These are phyloP conservation scores for Xylaria sp. DNA, from an alignment of 2,329 filamentous ascomycete genomes.

Conservation along the genomic window DNA sequence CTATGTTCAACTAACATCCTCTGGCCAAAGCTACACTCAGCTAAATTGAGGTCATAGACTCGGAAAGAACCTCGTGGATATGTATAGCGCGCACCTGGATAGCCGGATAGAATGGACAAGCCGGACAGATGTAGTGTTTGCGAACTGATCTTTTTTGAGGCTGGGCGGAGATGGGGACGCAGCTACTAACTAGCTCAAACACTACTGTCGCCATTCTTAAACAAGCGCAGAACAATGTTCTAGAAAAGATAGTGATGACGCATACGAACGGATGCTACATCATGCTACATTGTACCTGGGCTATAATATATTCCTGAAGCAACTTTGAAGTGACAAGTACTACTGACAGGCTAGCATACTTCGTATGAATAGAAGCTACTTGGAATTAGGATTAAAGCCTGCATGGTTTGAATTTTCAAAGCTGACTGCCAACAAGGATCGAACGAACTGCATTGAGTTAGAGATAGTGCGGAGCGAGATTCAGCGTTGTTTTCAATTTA, in stretches of 20 bases:
- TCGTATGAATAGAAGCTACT: neutral
- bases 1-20: constrained; percentile 5
- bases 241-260: neutral
- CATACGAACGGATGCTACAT: neutral
- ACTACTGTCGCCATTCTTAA: neutral
- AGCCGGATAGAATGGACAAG: neutral
- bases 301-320: too few species aligned
- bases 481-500: too few species aligned
- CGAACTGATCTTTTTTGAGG: neutral
- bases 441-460: neutral
- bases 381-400: neutral
- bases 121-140: constrained; percentile 2
- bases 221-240: neutral
- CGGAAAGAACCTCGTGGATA: constrained; percentile 4
- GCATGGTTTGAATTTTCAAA: neutral
- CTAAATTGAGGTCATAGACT: constrained; percentile 9
- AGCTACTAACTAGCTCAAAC: neutral
- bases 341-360: too few species aligned
- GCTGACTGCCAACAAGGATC: too few species aligned
- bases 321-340: too few species aligned
- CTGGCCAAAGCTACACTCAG: constrained; percentile 9
- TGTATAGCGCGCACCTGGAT: neutral
- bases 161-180: neutral
- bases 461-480: neutral
- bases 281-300: too few species aligned